These are phyloP conservation scores for Amylocystis lapponica DNA, from an alignment of 768 basidiomycete genomes.

Conservation along the genomic window DNA sequence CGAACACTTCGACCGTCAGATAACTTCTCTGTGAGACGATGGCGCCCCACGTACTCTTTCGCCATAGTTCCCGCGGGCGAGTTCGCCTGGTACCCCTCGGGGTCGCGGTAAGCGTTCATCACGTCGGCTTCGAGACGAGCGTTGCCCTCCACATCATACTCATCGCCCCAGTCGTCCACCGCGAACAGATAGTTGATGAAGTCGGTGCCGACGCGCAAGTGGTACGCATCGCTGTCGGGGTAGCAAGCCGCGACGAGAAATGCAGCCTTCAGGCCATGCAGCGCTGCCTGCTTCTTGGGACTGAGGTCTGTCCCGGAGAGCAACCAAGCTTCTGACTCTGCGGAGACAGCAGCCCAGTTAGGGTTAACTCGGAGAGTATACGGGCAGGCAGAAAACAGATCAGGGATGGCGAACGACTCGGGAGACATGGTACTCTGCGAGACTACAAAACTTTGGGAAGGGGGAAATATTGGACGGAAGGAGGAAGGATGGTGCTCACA, in stretches of 20 bases:
- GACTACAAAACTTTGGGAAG: too few species aligned
- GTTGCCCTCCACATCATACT: constrained; percentile 42
- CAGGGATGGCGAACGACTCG: constrained; percentile 40
- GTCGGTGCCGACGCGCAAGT: constrained; percentile 64
- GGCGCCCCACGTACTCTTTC: constrained; percentile 39
- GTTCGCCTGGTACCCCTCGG: constrained; percentile 39
- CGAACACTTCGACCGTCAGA: too few species aligned
- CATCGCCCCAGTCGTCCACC: constrained; percentile 71
- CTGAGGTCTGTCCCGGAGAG: constrained; percentile 53
- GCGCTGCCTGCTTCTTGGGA: constrained; percentile 44
- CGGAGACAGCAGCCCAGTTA: constrained; percentile 50
- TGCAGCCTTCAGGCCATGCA: constrained; percentile 62
- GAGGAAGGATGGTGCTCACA: too few species aligned
- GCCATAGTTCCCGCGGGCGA: constrained; percentile 62
- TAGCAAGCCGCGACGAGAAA: constrained; percentile 62
- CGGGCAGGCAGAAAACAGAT: constrained; percentile 66
- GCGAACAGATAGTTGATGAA: constrained; percentile 73
- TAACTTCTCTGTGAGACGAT: too few species aligned
- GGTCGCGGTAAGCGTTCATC: constrained; percentile 64
- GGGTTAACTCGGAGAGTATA: constrained; percentile 50
- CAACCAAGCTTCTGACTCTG: constrained; percentile 56
- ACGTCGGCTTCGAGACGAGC: constrained; percentile 53
- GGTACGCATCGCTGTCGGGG: constrained; percentile 44
- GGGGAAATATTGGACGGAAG: too few species aligned
- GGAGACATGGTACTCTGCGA: too few species aligned